These are phyloP conservation scores for Dimargaris cristalligena DNA, from an alignment of 192 early-diverging fungal species.

Conservation along the genomic window DNA sequence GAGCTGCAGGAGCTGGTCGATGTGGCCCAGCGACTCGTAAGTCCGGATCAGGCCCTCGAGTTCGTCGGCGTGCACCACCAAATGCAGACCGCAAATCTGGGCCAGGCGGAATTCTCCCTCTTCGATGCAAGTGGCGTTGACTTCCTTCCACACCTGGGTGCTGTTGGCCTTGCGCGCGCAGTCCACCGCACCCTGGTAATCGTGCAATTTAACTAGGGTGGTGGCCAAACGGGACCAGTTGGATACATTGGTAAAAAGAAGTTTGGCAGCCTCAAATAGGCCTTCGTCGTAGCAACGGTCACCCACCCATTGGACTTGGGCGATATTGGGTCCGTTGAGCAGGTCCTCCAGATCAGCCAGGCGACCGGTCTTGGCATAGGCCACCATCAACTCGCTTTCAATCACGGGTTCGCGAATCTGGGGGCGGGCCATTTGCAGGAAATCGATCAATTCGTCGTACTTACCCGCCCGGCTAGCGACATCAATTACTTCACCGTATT, in stretches of 20 bases:
- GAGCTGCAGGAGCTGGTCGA: slow-evolving; percentile 78
- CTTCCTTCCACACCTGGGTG: slow-evolving; percentile 99
- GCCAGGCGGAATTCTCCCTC: slow-evolving; percentile 91
- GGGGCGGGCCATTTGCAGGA: slow-evolving; percentile 88
- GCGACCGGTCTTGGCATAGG: slow-evolving; percentile 88
- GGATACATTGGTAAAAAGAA: slow-evolving; percentile 87
- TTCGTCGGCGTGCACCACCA: slow-evolving; percentile 96
- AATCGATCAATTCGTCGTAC: slow-evolving; percentile 89
- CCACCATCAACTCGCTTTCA: slow-evolving; percentile 89
- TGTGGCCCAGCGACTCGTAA: slow-evolving; percentile 79
- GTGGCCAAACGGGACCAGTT: slow-evolving; percentile 95
- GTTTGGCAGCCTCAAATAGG: slow-evolving; percentile 84
- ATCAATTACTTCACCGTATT: slow-evolving; percentile 77
- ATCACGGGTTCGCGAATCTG: slow-evolving; percentile 87
- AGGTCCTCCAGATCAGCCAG: slow-evolving; percentile 89
- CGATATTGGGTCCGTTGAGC: slow-evolving; percentile 81
- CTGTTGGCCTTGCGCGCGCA: slow-evolving; percentile 97
- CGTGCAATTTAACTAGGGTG: slow-evolving; percentile 87
- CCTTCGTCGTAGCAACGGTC: slow-evolving; percentile 89
- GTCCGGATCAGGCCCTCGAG: slow-evolving; percentile 69
- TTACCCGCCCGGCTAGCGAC: slow-evolving; percentile 68
- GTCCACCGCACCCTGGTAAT: slow-evolving; percentile 94
- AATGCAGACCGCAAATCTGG: slow-evolving; percentile 92
- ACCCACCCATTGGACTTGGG: slow-evolving; percentile 81
- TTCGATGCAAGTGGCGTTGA: slow-evolving; percentile 88